Evolutionary conservation across 179 eudicot species (phyloP).

Genomic region (Spergularia azorica): DNA sequence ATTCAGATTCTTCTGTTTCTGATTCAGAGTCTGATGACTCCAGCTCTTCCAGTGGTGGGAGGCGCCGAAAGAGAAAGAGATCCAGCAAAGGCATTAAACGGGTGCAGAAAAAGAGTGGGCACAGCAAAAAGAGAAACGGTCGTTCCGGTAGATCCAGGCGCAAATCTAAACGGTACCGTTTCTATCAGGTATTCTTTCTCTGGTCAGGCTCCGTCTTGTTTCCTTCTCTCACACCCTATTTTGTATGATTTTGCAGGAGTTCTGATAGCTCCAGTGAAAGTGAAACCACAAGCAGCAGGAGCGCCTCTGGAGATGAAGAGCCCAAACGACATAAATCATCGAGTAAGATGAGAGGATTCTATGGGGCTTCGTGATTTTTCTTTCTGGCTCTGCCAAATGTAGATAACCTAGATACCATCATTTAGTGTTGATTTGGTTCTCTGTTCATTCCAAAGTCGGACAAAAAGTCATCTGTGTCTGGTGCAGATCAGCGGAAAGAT

Average conservation of each 20-base stretch:
- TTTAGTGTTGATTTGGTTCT: not conserved
- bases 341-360: conserved; percentile 35
- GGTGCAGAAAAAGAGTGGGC: conserved; percentile 39
- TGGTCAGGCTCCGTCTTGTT: not conserved
- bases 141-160: conserved; percentile 45
- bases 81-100: conserved; percentile 48
- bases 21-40: conserved; percentile 60
- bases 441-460: conserved; percentile 31
- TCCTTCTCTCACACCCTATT: not conserved
- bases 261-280: conserved; percentile 63
- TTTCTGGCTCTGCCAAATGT: no score
- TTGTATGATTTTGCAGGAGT: conserved; percentile 42
- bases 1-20: conserved; percentile 43
- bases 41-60: conserved; percentile 74
- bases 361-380: no score
- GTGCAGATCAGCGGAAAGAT: conserved; percentile 40
- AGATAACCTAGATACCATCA: not conserved
- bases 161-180: conserved; percentile 53
- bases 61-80: conserved; percentile 70
- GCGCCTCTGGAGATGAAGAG: conserved; percentile 67
- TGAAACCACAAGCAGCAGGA: conserved; percentile 45
- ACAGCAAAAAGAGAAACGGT: conserved; percentile 40
- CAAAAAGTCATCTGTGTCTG: conserved; percentile 35
- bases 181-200: conserved; percentile 3
- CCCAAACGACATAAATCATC: conserved; percentile 42